phyloP scores from a whole-genome alignment of 1,284 basidiomycete species.

The Rhodotorula sp. region DNA sequence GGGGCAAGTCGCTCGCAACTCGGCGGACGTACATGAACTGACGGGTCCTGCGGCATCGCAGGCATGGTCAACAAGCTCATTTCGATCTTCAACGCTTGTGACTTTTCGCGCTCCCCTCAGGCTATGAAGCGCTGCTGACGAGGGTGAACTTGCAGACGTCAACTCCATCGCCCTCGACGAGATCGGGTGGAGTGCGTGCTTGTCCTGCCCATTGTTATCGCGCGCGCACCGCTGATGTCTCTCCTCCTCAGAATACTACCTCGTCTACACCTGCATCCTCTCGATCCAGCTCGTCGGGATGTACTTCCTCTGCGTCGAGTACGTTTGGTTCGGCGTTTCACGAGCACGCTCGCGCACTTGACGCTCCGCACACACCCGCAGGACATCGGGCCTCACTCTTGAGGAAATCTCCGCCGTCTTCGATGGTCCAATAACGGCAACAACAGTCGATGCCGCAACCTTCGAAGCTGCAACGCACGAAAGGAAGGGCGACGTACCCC shows the following conservation, averaged over 20 bases:
- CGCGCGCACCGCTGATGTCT: too few relatives aligned
- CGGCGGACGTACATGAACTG: not conserved
- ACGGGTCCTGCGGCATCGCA: not conserved
- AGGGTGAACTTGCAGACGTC: constrained; percentile 4
- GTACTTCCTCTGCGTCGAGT: constrained; percentile 8
- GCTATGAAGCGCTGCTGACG: not conserved
- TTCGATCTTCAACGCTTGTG: constrained; percentile 35
- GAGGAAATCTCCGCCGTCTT: constrained; percentile 25
- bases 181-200: constrained; percentile 35
- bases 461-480: too few relatives aligned
- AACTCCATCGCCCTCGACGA: constrained; percentile 29
- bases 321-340: too few relatives aligned
- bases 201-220: too few relatives aligned
- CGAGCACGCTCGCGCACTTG: too few relatives aligned
- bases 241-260: constrained; percentile 23
- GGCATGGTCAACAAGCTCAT: constrained; percentile 22
- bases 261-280: constrained; percentile 43
- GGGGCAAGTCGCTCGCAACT: not conserved
- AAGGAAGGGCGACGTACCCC: too few relatives aligned
- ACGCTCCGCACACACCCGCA: not conserved
- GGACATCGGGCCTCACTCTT: constrained; percentile 34
- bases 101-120: too few relatives aligned
- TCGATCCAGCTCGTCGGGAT: constrained; percentile 27
- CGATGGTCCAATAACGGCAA: not conserved
- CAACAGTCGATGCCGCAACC: too few relatives aligned